These are phyloP conservation scores for Anthracocystis setariae DNA, from an alignment of 1,284 basidiomycete species.

Conservation along the genomic window DNA sequence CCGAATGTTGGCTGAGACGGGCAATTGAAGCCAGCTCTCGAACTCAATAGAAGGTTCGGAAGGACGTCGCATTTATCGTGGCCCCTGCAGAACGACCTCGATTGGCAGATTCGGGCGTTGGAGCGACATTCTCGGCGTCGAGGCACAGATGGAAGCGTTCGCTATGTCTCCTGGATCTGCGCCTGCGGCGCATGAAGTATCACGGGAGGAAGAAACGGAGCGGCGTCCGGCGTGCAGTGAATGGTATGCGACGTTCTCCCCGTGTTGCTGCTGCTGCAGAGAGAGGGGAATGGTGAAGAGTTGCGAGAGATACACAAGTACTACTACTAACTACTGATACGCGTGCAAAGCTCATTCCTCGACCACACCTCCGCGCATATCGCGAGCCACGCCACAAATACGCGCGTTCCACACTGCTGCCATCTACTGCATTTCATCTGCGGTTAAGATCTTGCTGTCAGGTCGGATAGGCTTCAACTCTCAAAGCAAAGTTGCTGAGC, in stretches of 20 bases:
- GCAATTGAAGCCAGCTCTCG: too few relatives aligned
- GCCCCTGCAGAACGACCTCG: background rate
- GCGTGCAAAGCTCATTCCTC: slow-evolving; percentile 26
- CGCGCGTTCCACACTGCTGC: slow-evolving; percentile 21
- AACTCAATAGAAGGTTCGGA: too few relatives aligned
- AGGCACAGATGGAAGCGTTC: background rate
- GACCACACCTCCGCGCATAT: slow-evolving; percentile 23
- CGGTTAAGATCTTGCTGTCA: background rate
- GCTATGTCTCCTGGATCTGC: background rate
- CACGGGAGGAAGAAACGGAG: slow-evolving; percentile 10
- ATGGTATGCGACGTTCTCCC: slow-evolving; percentile 26
- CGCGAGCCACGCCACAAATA: slow-evolving; percentile 7
- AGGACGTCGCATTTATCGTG: too few relatives aligned
- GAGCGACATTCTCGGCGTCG: too few relatives aligned
- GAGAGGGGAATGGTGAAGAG: too few relatives aligned
- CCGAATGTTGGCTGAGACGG: too few relatives aligned
- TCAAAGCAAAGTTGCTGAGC: background rate
- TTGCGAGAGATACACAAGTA: too few relatives aligned
- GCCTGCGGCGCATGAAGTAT: background rate
- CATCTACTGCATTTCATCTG: too few relatives aligned
- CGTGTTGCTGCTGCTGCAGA: slow-evolving; percentile 1
- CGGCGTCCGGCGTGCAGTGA: slow-evolving; percentile 2
- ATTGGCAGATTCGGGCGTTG: too few relatives aligned
- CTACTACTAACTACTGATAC: background rate
- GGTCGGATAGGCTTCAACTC: background rate